phyloP scores from a whole-genome alignment of 2,329 filamentous ascomycete genomes.

The Aspergillus latus region DNA sequence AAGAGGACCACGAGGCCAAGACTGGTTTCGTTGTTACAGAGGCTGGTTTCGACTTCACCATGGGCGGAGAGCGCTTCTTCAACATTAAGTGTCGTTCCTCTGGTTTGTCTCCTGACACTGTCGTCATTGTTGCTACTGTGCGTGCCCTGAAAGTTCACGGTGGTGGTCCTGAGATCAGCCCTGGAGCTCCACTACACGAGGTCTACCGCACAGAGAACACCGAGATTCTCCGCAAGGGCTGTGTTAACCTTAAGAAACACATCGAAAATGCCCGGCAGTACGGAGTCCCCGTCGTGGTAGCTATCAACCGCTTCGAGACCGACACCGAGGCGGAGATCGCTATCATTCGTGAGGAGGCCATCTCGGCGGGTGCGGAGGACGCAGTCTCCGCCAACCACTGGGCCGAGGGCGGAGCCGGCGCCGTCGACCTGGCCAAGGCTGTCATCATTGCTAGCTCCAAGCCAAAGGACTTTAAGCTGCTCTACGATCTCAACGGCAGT shows the following conservation, averaged over 20 bases:
- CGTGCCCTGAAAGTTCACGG: slow-evolving; percentile 96
- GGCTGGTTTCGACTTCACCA: slow-evolving; percentile 98
- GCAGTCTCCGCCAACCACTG: slow-evolving; percentile 95
- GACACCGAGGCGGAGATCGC: slow-evolving; percentile 91
- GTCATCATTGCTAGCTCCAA: slow-evolving; percentile 81
- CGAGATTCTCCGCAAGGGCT: slow-evolving; percentile 83
- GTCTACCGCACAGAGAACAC: slow-evolving; percentile 94
- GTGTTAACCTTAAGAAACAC: slow-evolving; percentile 93
- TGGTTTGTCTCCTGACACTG: slow-evolving; percentile 86
- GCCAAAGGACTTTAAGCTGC: slow-evolving; percentile 81
- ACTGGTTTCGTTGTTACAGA: slow-evolving; percentile 94
- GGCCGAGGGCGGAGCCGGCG: slow-evolving; percentile 90
- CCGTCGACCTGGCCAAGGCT: slow-evolving; percentile 81
- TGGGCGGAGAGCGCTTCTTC: slow-evolving; percentile 99
- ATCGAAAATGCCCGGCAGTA: slow-evolving; percentile 86
- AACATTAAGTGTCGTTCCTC: slow-evolving; percentile 99
- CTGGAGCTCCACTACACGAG: slow-evolving; percentile 78
- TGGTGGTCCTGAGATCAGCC: slow-evolving; percentile 87
- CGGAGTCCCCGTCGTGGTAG: slow-evolving; percentile 90
- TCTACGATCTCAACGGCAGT: slow-evolving; percentile 76
- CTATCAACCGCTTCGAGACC: slow-evolving; percentile 94
- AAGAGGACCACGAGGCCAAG: slow-evolving; percentile 80
- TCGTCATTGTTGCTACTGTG: slow-evolving; percentile 93
- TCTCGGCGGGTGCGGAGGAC: slow-evolving; percentile 89
- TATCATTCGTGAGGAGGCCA: slow-evolving; percentile 84